Evolutionary conservation across 116 monocot species (phyloP).

Genomic region (Posidonia oceanica): DNA sequence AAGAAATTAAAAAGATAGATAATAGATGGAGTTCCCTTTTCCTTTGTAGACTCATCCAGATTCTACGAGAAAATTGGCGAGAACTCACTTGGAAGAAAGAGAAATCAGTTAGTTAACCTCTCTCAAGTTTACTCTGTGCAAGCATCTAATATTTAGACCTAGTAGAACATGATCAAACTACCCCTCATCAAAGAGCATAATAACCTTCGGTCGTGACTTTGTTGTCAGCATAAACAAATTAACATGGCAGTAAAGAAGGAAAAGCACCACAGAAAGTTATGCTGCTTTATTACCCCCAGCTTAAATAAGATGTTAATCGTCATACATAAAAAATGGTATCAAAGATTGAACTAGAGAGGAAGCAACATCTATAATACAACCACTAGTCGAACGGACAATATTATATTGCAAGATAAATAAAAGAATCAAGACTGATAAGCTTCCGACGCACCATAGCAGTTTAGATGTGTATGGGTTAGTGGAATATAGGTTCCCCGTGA

Average conservation of each 20-base stretch:
- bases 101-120: too few species aligned
- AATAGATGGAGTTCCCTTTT: too few species aligned
- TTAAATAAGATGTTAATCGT: background rate
- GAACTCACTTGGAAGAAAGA: too few species aligned
- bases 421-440: conserved; percentile 2
- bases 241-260: background rate
- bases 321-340: conserved; percentile 7
- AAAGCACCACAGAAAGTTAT: background rate
- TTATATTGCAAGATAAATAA: background rate
- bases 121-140: too few species aligned
- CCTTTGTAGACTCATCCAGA: too few species aligned
- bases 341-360: background rate
- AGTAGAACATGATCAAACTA: too few species aligned
- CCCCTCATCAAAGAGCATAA: too few species aligned
- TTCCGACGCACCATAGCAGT: conserved; percentile 1
- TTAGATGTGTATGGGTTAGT: conserved; percentile 7
- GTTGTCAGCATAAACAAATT: too few species aligned
- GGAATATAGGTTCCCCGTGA: background rate
- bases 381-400: background rate
- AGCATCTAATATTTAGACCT: too few species aligned
- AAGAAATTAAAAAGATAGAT: too few species aligned
- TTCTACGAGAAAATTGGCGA: too few species aligned
- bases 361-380: background rate
- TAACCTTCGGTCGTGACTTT: too few species aligned
- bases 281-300: background rate